Conservation (phyloP, 768 basidiomycete genomes). For the Suillus bovinus region DNA sequence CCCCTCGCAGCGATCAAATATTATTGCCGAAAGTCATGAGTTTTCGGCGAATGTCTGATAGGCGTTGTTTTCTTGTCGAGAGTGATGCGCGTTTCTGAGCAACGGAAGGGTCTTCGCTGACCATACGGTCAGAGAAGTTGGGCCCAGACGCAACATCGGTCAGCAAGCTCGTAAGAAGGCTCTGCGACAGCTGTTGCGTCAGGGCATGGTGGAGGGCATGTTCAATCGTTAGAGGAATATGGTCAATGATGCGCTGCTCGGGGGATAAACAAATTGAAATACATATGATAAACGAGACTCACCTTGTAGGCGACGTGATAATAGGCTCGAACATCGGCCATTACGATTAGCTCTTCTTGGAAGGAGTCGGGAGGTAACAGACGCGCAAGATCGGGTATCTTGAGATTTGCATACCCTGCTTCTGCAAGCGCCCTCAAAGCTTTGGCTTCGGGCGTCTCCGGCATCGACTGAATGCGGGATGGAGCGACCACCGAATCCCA, state of each 20-base stretch:
- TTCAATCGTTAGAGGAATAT: slow-evolving; percentile 51
- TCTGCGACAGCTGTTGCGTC: slow-evolving; percentile 33
- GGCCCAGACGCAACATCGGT: slow-evolving; percentile 15
- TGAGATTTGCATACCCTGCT: slow-evolving; percentile 27
- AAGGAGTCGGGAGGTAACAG: slow-evolving; percentile 21
- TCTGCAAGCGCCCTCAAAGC: slow-evolving; percentile 34
- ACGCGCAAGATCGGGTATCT: slow-evolving; percentile 17
- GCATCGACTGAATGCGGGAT: too few relatives aligned
- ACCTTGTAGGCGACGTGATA: slow-evolving; percentile 53
- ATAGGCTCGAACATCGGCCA: slow-evolving; percentile 51
- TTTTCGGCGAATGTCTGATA: slow-evolving; percentile 42
- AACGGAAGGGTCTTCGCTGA: slow-evolving; percentile 47
- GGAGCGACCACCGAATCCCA: too few relatives aligned
- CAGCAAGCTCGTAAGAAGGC: slow-evolving; percentile 37
- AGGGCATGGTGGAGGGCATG: slow-evolving; percentile 43
- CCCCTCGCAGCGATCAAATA: background rate
- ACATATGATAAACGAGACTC: slow-evolving; percentile 9
- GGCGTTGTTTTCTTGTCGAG: slow-evolving; percentile 30
- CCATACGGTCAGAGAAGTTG: slow-evolving; percentile 33
- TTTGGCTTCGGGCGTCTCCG: background rate
- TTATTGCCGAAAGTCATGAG: slow-evolving; percentile 28
- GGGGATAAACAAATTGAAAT: background rate
- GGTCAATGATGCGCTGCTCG: slow-evolving; percentile 54
- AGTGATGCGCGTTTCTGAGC: slow-evolving; percentile 38
- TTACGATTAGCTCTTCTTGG: slow-evolving; percentile 43